Evolutionary conservation across 257 asterid species (phyloP), one percentile per base, ranked within the genome.

Genomic region (Nicotiana knightiana): DNA sequence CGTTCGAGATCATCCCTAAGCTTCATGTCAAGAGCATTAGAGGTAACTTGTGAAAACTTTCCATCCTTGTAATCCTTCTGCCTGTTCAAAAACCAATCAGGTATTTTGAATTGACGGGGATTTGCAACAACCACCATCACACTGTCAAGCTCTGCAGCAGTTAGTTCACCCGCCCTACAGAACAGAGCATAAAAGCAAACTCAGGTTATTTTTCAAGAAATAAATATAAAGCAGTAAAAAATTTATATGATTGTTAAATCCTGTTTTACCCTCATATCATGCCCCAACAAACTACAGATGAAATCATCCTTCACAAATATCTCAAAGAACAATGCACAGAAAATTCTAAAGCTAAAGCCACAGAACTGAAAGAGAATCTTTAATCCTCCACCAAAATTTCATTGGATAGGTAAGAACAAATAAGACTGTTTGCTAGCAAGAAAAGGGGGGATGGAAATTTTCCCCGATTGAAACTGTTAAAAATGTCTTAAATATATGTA

Each of bases 21-120:
- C 13, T 73, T 73, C 79, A 73, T 73, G 79, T 73, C 79, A 73
- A 73, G 79, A 26, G 79, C 79, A 73, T 73, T 73, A 48, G 79
- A 73, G 16, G 79, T 73, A 32, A 73, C 79, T 73, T 73, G 79
- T 73, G 79, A 73, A 73, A 48, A 73, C 43, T 73, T 73, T 2
- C 79, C 79, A 73, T 73, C 79, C 62, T 73, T 73, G 79, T 73
- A 73, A 73, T 73, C 79, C 79, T 73, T 73, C 63, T 73, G 79
- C 79, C 79, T 73, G 12, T 73, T 73, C 62, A 73, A 48, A 73
- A 73, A 73, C 81, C 81, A 61, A 73, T 73, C 79, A 73, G 79
- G 79, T 37, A 73, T 48, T 51, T 73, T 73, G 79, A 73, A 73
- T 73, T 73, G 79, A 73, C 79, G 79, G 28, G 79, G 79, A 73